Base-by-base conservation (phyloP, 306 rosid genomes). In the Casuarina cunninghamiana region DNA sequence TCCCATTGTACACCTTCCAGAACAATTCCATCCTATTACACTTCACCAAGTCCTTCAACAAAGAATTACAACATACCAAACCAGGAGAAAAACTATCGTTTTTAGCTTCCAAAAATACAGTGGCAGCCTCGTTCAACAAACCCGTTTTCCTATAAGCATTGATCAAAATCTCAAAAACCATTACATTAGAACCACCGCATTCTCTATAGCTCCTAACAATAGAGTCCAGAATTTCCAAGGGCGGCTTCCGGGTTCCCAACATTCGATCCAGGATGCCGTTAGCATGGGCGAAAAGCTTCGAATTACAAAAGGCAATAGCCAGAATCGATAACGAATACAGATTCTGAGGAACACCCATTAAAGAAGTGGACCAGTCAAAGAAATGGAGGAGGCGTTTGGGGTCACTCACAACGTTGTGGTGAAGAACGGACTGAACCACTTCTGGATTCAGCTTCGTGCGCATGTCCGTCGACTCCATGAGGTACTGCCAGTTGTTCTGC, bases 1-100 rank as follows among this genome's bases (percentile, higher is more conserved):
- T 85, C 71, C 79, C 49, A 39, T 74, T 69, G 75, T 71, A 85
- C 63, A 87, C 89, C 77, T 85, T 85, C 93, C 93, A 89, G 48
- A 87, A 85, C 83, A 83, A 69, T 17, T 77, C 85, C 54, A 85
- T 62, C 66, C 75, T 73, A 55, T 70, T 69, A 76, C 51, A 71
- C 81, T 78, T 85, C 67, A 83, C 53, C 83, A 87, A 69, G 12
- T 87, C 88, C 37, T 78, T 80, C 85, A 85, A 73, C 82, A 89
- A 67, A 16, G 71, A 50, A 75, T 85, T 87, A 62, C 91, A 83
- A 42, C 83, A 74, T 5, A 78, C 42, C 75, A 85, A 73, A 48
- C 72, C 43, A 8, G 88, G 93, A 75, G 57, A 45, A 78, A 89
- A 80, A 32, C 77, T 76, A 71, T 71, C 44, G 74, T 43, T 72